Evolutionary conservation across 106 monocot genomes (phyloP).

Genomic region (Apostasia ramifera): DNA sequence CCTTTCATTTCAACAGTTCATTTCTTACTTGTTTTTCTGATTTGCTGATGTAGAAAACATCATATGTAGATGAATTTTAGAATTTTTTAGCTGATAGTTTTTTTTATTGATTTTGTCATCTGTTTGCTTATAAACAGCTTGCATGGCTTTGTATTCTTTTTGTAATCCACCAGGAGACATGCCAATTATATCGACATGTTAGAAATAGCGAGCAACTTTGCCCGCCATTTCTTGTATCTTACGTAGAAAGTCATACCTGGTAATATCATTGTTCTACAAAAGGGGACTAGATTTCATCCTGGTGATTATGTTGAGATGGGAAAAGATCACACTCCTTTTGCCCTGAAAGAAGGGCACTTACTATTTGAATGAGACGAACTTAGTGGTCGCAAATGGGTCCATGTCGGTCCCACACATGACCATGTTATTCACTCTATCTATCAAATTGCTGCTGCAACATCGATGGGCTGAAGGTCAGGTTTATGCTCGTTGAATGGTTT

Average conservation of each 20-base stretch:
- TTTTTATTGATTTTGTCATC: too few relatives aligned
- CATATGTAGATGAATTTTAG: too few relatives aligned
- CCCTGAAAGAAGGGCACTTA: slow-evolving; percentile 89
- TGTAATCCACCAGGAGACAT: too few relatives aligned
- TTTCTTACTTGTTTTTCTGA: not conserved
- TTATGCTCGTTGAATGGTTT: slow-evolving; percentile 2
- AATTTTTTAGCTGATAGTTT: too few relatives aligned
- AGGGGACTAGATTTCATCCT: slow-evolving; percentile 88
- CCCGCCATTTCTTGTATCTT: not conserved
- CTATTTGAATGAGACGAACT: slow-evolving; percentile 79
- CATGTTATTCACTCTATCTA: slow-evolving; percentile 87
- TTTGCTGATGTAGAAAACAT: too few relatives aligned
- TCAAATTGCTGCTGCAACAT: slow-evolving; percentile 13
- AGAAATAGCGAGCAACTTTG: not conserved
- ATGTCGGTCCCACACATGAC: slow-evolving; percentile 78
- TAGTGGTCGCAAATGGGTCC: slow-evolving; percentile 82
- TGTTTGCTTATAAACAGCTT: not conserved
- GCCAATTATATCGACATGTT: too few relatives aligned
- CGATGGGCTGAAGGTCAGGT: slow-evolving; percentile 1
- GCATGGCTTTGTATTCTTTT: too few relatives aligned
- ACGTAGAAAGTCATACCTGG: slow-evolving; percentile 86
- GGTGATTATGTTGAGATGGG: slow-evolving; percentile 90
- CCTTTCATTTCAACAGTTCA: not conserved
- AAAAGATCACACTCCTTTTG: slow-evolving; percentile 86
- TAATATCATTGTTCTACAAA: slow-evolving; percentile 90